Evolutionary conservation across 2,329 filamentous ascomycete species (phyloP), one percentile per base, ranked within the genome.

Genomic region (Fusarium succisae): DNA sequence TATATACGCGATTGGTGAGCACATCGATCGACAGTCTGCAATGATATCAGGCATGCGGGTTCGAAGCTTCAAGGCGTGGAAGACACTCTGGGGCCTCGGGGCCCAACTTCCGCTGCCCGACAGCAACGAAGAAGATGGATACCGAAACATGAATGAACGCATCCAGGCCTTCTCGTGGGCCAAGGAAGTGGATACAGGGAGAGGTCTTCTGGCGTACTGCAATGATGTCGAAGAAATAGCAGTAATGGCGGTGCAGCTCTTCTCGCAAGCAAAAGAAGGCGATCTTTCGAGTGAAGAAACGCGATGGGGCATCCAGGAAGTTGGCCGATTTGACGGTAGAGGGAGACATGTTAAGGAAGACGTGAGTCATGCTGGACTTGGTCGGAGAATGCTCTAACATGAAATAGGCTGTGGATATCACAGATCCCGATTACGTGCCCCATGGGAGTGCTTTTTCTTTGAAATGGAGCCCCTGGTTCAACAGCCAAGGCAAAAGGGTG

Each of bases 161-260:
- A 83, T 90, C 48, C 82, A 83, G 11, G 83, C 87, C 0, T 88
- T 91, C 62, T 83, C 87, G 0, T 91, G 89, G 89, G 85, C 87
- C 2, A 82, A 79, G 56, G 82, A 85, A 71, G 75, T 86, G 4
- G 81, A 78, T 1, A 78, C 80, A 0, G 84, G 85, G 0, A 82
- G 81, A 53, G 85, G 84, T 0, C 69, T 91, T 43, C 75, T 91
- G 41, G 86, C 87, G 6, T 90, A 90, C 57, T 76, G 82, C 54
- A 90, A 86, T 26, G 88, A 90, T 59, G 77, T 81, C 7, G 80
- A 83, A 26, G 86, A 90, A 70, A 76, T 90, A 28, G 86, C 85
- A 7, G 79, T 91, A n/a, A 79, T 90, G 70, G 82, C 83, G 12
- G 84, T 90, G 5, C 85, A 86, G 75, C 80, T 83, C 38, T 81